Evolutionary conservation across 768 basidiomycete genomes (phyloP), one percentile per base, ranked within the genome.

Genomic region (Trametes cinnabarina): DNA sequence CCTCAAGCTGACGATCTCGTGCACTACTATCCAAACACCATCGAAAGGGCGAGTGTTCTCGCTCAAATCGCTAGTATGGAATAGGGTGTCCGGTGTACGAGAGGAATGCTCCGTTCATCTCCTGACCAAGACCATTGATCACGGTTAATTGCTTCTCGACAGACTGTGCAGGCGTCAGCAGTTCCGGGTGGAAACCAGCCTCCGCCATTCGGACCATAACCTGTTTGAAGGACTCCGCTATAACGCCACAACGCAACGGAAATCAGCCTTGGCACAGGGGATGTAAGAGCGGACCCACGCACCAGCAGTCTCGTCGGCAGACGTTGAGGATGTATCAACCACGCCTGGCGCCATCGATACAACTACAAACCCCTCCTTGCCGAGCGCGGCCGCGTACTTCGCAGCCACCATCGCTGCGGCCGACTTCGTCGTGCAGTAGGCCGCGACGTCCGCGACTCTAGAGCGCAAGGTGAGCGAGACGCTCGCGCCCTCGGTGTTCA

Each of bases 381-480:
- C 68, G 60, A 58, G 68, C 37, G 63, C 42, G 7, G 60, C 63
- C 3, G 76, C 73, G 50, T 74, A 77, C 56, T 77, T 77, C n/a
- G 67, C 70, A 14, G 71, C 63, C n/a, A 67, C 72, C 69, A 77
- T 70, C 51, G 74, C 71, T 10, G 72, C 37, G 4, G 73, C 76
- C 3, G 71, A 68, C 65, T 78, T 77, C 34, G 74, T 68, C n/a
- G 72, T 67, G 32, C 63, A 58, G 65, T 78, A 78, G n/a, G 73
- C 60, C 3, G 61, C 59, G 17, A 44, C 19, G 20, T n/a, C 47
- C 4, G 40, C 22, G 12, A 55, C 37, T 3, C 59, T 65, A 12
- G 55, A 12, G 10, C 17, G 4, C 19, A 70, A 34, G 1, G 65
- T 66, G n/a, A 71, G 32, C 3, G 72, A 69, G 3, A 56, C 42